These are phyloP conservation scores for Pseudocercospora crystallina DNA, from an alignment of 2,329 filamentous ascomycete species.

Conservation along the genomic window DNA sequence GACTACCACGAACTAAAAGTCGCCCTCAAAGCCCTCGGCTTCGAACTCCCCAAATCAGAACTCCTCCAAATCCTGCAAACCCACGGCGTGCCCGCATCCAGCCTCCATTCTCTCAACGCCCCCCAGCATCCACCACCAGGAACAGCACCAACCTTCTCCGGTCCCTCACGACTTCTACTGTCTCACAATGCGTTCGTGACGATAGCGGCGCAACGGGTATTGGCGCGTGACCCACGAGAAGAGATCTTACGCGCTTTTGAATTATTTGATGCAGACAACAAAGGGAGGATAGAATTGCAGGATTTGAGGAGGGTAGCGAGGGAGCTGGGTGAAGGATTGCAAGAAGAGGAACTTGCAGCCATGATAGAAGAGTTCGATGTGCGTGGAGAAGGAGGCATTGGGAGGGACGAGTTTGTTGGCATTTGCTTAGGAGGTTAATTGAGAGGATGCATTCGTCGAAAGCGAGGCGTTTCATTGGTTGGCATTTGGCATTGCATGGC, in stretches of 20 bases:
- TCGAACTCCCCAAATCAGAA: conserved; percentile 83
- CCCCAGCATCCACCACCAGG: conserved; percentile 41
- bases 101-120: conserved; percentile 39
- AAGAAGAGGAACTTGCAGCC: conserved; percentile 85
- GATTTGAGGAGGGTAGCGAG: conserved; percentile 84
- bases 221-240: conserved; percentile 79
- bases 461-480: background rate
- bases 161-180: conserved; percentile 65
- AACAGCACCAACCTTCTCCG: conserved; percentile 35
- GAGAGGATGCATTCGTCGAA: background rate
- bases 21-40: conserved; percentile 90
- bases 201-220: conserved; percentile 74
- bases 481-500: background rate
- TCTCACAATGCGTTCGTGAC: conserved; percentile 70
- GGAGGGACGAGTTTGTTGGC: conserved; percentile 63
- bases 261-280: conserved; percentile 88
- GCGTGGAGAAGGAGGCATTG: conserved; percentile 79
- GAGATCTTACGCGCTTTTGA: conserved; percentile 90
- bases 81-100: conserved; percentile 65
- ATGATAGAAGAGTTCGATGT: conserved; percentile 99
- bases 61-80: conserved; percentile 77
- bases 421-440: conserved; percentile 59
- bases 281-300: conserved; percentile 84
- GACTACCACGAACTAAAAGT: conserved; percentile 99
- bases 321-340: conserved; percentile 87